These are phyloP conservation scores for Ambrosia trifida DNA, from an alignment of 129 eudicot genomes.

Conservation along the genomic window DNA sequence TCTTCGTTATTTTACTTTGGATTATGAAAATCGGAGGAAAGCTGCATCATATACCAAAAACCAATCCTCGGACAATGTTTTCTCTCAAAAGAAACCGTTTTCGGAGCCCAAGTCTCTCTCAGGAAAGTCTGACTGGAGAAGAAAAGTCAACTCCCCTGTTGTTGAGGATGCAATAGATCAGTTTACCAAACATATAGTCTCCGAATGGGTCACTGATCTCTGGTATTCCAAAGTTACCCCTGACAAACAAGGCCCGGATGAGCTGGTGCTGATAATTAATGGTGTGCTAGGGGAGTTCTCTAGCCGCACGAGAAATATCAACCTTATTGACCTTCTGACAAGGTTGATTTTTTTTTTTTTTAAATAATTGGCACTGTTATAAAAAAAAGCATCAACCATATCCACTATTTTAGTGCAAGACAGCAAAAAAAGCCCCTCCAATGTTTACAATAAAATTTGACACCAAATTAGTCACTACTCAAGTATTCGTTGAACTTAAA, in stretches of 20 bases:
- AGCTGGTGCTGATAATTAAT: slow-evolving; percentile 78
- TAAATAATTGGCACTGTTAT: slow-evolving; percentile 15
- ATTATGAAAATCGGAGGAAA: slow-evolving; percentile 84
- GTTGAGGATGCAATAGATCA: slow-evolving; percentile 96
- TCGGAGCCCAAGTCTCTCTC: slow-evolving; percentile 34
- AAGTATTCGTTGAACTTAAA: not conserved
- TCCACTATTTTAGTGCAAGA: not conserved
- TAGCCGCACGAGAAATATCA: slow-evolving; percentile 78
- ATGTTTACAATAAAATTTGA: not conserved
- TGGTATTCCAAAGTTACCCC: slow-evolving; percentile 95
- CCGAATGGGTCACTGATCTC: slow-evolving; percentile 98
- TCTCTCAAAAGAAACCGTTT: slow-evolving; percentile 38
- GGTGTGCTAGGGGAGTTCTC: slow-evolving; percentile 89
- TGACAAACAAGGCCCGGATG: slow-evolving; percentile 97
- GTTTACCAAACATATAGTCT: slow-evolving; percentile 80
- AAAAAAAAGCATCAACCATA: not conserved
- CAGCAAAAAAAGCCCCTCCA: not conserved
- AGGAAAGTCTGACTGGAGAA: slow-evolving; percentile 77
- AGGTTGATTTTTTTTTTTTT: slow-evolving; percentile 53
- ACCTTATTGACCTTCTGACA: slow-evolving; percentile 86
- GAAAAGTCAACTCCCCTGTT: slow-evolving; percentile 83
- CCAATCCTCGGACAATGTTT: slow-evolving; percentile 35
- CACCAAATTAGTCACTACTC: not conserved
- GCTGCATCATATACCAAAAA: slow-evolving; percentile 69
- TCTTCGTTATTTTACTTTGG: slow-evolving; percentile 76